Percentiles rank a stretch among this genome's conserved stretches.
These are phyloP conservation scores for Crithidia sp. DNA, from an alignment of 208 protist genomes.

Conservation along the genomic window DNA sequence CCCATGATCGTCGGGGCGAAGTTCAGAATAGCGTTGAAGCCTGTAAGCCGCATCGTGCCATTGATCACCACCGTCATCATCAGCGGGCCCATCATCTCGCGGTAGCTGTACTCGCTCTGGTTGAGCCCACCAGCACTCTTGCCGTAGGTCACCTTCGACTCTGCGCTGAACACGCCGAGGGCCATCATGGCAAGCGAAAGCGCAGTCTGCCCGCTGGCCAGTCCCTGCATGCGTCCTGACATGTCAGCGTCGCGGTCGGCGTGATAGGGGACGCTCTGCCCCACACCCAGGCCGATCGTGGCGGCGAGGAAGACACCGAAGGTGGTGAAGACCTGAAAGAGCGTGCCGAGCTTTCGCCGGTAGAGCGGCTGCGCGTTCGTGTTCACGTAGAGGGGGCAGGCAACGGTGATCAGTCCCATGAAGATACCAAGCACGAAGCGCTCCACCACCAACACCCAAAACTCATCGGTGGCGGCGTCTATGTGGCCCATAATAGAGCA, in stretches of 20 bases:
- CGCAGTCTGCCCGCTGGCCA: constrained; percentile 37
- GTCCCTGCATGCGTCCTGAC: constrained; percentile 41
- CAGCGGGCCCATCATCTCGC: constrained; percentile 38
- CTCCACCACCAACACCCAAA: constrained; percentile 45
- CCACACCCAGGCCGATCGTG: constrained; percentile 36
- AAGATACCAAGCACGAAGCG: constrained; percentile 62
- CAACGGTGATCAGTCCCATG: constrained; percentile 42
- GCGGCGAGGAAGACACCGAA: constrained; percentile 58
- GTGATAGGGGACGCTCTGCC: constrained; percentile 23
- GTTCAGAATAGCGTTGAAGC: constrained; percentile 70
- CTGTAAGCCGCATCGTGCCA: constrained; percentile 58
- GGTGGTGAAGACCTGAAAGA: constrained; percentile 60
- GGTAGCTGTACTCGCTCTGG: constrained; percentile 16
- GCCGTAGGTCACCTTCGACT: constrained; percentile 18
- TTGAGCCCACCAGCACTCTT: constrained; percentile 3
- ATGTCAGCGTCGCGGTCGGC: constrained; percentile 33
- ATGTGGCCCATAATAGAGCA: constrained; percentile 41
- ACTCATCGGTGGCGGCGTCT: constrained; percentile 35
- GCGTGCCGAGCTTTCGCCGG: constrained; percentile 35
- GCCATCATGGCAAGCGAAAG: constrained; percentile 38
- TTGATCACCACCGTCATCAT: constrained; percentile 38
- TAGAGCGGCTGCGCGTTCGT: constrained; percentile 38
- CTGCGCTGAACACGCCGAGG: constrained; percentile 16
- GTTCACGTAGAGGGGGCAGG: constrained; percentile 57
- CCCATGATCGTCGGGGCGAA: constrained; percentile 61